Evolutionary conservation across 225 moss, liverwort and hornwort species (phyloP).

Genomic region (Physcomitrellopsis africana): DNA sequence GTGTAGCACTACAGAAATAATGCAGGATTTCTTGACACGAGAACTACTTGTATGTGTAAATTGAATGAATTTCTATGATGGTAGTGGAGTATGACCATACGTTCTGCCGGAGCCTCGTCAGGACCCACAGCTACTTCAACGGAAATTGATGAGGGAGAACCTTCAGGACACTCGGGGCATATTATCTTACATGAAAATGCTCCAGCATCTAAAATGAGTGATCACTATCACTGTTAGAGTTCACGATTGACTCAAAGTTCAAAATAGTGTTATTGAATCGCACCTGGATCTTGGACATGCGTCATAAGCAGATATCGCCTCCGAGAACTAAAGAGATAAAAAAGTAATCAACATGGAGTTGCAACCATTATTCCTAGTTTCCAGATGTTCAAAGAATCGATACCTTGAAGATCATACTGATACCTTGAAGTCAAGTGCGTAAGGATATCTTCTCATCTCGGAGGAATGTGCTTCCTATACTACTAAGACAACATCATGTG

Average conservation of each 20-base stretch:
- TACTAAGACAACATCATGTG: neutral
- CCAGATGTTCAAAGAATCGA: no score
- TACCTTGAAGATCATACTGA: no score
- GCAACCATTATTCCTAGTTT: no score
- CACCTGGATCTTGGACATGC: conserved; percentile 1
- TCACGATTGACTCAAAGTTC: neutral
- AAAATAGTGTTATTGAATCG: conserved; percentile 4
- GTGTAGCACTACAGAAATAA: conserved; percentile 7
- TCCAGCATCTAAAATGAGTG: conserved; percentile 38
- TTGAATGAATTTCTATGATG: neutral
- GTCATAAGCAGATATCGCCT: neutral
- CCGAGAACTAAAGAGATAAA: no score
- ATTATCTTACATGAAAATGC: conserved; percentile 43
- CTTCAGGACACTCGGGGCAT: conserved; percentile 1
- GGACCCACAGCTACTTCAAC: conserved; percentile 28
- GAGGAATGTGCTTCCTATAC: neutral
- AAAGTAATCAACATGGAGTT: no score
- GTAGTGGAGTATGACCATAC: conserved; percentile 29
- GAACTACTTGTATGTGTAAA: conserved; percentile 7
- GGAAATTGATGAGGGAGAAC: conserved; percentile 1
- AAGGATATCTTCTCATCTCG: neutral
- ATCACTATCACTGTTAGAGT: conserved; percentile 22
- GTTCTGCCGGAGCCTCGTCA: neutral
- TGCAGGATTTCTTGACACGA: neutral
- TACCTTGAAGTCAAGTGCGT: no score